Evolutionary conservation across 306 rosid genomes (phyloP).

Genomic region (Dryas drummondii): DNA sequence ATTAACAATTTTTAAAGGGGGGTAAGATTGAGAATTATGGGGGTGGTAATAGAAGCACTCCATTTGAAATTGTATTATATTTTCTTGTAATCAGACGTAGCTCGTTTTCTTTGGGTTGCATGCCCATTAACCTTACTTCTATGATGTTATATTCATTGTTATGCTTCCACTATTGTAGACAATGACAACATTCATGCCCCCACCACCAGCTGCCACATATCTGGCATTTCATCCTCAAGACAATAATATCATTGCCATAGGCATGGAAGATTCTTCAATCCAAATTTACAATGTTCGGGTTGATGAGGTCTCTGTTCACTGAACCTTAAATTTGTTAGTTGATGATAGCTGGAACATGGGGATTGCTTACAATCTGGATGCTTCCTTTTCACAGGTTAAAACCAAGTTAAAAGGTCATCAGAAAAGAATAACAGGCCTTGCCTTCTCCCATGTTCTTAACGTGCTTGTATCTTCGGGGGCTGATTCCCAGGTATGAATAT

Average conservation of each 20-base stretch:
- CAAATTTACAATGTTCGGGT: constrained; percentile 96
- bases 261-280: constrained; percentile 97
- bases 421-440: constrained; percentile 99
- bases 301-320: constrained; percentile 67
- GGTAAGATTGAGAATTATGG: background rate
- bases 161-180: background rate
- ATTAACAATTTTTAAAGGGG: background rate
- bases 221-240: constrained; percentile 99
- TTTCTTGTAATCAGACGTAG: background rate
- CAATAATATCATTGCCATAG: constrained; percentile 96
- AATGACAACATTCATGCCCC: constrained; percentile 99
- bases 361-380: constrained; percentile 17
- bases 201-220: constrained; percentile 99
- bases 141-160: background rate
- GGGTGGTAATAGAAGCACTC: background rate
- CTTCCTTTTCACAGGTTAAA: constrained; percentile 62
- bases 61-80: background rate
- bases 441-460: constrained; percentile 78
- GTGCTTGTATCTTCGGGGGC: constrained; percentile 99
- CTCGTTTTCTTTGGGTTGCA: background rate
- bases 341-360: constrained; percentile 13
- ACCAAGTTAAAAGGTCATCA: constrained; percentile 95
- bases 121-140: background rate
- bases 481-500: constrained; percentile 85
- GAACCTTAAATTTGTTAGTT: constrained; percentile 12